Evolutionary conservation across 2,329 filamentous ascomycete species (phyloP).

Genomic region (Penicillium sp.): DNA sequence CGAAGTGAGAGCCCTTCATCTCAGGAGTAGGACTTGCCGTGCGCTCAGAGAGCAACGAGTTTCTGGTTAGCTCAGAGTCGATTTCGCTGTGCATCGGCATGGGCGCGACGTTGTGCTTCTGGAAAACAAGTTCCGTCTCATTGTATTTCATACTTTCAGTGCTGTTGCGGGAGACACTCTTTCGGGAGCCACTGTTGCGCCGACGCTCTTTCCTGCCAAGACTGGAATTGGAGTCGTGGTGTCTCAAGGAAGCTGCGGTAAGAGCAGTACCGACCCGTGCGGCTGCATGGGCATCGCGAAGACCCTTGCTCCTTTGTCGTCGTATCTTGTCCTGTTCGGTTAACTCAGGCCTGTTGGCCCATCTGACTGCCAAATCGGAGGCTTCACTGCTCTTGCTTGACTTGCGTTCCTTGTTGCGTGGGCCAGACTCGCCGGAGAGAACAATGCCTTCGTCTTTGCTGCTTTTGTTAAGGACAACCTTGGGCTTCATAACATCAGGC

Average conservation of each 20-base stretch:
- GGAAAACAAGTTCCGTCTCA: slow-evolving; percentile 53
- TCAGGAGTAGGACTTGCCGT: slow-evolving; percentile 69
- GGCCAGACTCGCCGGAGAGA: slow-evolving; percentile 51
- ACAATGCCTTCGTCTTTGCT: slow-evolving; percentile 57
- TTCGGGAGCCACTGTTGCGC: slow-evolving; percentile 35
- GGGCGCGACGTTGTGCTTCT: slow-evolving; percentile 63
- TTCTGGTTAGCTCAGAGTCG: slow-evolving; percentile 80
- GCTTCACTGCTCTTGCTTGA: slow-evolving; percentile 51
- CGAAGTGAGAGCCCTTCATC: slow-evolving; percentile 58
- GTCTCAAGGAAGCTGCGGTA: slow-evolving; percentile 60
- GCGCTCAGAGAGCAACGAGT: slow-evolving; percentile 78
- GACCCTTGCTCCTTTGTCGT: slow-evolving; percentile 53
- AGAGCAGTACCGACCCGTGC: slow-evolving; percentile 55
- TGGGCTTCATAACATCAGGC: slow-evolving; percentile 59
- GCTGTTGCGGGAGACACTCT: slow-evolving; percentile 29
- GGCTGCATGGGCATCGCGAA: slow-evolving; percentile 55
- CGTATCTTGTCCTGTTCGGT: slow-evolving; percentile 52
- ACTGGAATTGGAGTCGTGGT: slow-evolving; percentile 62
- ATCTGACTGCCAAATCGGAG: slow-evolving; percentile 47
- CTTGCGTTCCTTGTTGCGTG: slow-evolving; percentile 51
- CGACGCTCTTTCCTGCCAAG: slow-evolving; percentile 43
- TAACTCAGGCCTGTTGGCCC: slow-evolving; percentile 47
- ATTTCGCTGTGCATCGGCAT: slow-evolving; percentile 88
- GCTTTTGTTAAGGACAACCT: slow-evolving; percentile 57
- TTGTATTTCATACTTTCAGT: slow-evolving; percentile 45